phyloP scores from a whole-genome alignment of 371 early-diverging fungal genomes.

The Circinella minor region DNA sequence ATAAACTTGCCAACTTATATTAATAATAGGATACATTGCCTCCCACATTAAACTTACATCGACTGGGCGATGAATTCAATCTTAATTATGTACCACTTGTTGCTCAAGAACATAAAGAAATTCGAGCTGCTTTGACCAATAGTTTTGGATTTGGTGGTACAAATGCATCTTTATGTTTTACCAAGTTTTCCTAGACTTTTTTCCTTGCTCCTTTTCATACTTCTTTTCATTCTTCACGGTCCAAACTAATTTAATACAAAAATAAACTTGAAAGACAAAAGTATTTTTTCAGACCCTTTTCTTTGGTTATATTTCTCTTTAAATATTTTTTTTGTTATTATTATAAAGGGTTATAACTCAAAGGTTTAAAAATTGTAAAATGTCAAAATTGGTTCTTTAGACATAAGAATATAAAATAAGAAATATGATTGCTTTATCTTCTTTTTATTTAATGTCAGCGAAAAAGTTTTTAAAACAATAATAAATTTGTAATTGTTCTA shows the following conservation, averaged over 20 bases:
- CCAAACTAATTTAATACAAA: neutral
- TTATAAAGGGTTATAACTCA: conserved; percentile 78
- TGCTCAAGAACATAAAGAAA: conserved; percentile 57
- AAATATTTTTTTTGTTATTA: conserved; percentile 28
- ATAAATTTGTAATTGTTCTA: too few species aligned
- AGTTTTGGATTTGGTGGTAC: conserved; percentile 98
- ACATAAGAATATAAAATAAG: too few species aligned
- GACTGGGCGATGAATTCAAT: conserved; percentile 66
- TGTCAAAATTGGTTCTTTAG: conserved; percentile 73
- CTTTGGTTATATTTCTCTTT: neutral
- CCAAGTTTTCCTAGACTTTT: conserved; percentile 42
- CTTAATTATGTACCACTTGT: conserved; percentile 78
- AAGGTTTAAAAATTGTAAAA: conserved; percentile 80
- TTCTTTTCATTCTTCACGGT: neutral
- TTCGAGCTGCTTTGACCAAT: conserved; percentile 85
- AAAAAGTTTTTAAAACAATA: too few species aligned
- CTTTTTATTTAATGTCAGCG: too few species aligned
- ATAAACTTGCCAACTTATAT: too few species aligned
- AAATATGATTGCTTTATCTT: too few species aligned
- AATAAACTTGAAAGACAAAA: neutral
- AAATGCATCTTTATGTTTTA: conserved; percentile 84
- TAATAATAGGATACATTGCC: conserved; percentile 69
- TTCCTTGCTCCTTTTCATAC: neutral
- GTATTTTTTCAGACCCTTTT: neutral
- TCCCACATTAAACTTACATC: conserved; percentile 83